Evolutionary conservation across 805 yeast species (phyloP).

Genomic region (Candida khao-thaluensis): DNA sequence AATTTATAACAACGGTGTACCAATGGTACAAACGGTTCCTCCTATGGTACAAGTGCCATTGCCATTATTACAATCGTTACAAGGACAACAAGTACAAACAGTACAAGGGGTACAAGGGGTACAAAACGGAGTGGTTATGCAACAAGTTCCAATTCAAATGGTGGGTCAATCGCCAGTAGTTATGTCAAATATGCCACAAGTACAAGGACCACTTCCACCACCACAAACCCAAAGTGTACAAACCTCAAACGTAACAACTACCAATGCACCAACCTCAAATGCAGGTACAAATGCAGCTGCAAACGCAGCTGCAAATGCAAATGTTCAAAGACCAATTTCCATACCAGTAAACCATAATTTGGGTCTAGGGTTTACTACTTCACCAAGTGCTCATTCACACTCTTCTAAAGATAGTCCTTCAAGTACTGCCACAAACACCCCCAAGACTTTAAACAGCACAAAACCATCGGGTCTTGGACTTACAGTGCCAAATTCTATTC

Average conservation of each 20-base stretch:
- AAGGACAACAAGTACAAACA: constrained; percentile 7
- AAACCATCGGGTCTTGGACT: background rate
- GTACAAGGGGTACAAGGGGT: constrained; percentile 1
- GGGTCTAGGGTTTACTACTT: background rate
- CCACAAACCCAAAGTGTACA: constrained; percentile 1
- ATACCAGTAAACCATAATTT: background rate
- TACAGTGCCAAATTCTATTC: background rate
- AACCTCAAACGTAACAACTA: background rate
- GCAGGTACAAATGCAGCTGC: too few relatives aligned
- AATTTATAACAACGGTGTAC: constrained; percentile 15
- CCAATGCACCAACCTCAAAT: background rate
- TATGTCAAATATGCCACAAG: constrained; percentile 2
- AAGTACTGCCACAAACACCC: background rate
- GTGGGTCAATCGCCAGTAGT: constrained; percentile 8
- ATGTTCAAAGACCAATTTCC: background rate
- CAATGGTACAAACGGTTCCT: constrained; percentile 16
- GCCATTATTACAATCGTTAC: constrained; percentile 13
- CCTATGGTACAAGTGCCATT: constrained; percentile 17
- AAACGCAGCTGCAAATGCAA: background rate
- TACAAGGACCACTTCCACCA: constrained; percentile 3
- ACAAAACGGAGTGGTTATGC: constrained; percentile 3
- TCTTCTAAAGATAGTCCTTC: constrained; percentile 3
- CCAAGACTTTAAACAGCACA: background rate
- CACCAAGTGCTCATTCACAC: constrained; percentile 4
- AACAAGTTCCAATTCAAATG: constrained; percentile 8